Base-by-base conservation (phyloP, 805 yeast species). In the Saccharomycopsis capsularis region DNA sequence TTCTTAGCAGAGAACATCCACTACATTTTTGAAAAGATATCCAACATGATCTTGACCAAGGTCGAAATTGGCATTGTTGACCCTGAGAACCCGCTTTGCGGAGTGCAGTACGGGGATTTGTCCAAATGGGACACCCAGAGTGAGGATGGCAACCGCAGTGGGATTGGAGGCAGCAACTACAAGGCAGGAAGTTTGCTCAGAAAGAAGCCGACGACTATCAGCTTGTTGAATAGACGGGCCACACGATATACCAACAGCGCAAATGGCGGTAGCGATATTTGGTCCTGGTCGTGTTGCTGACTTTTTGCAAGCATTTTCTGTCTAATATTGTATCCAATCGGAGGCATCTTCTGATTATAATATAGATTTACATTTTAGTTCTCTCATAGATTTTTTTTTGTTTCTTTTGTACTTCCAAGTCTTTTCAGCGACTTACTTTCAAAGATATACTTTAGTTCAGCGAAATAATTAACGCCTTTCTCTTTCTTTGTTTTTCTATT, bases 61-160 rank as follows among this genome's bases (percentile, higher is more conserved):
- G 63, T 75, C 15, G 78, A 75, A 53, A 59, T 69, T 25, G 80
- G 79, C 1, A 60, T 56, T 3, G 58, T 74, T 5, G 76, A 74
- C 52, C 78, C 78, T 0, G 76, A 74, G 50, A 66, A 67, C 47
- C 63, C 66, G 18, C 67, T 65, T 41, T 63, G 64, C 35, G 79
- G 79, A 2, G 76, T 74, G 2, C 79, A 75, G 52, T 74, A 72
- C 50, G 79, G 79, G n/a, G 73, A 71, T 44, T 56, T 66, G 15
- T 67, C 70, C 3, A 58, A 59, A 16, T 63, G 69, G 68, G 70
- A 66, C 43, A 42, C 59, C 61, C 6, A 27, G 19, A 30, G 30
- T n/a, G 24, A 21, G 16, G 35, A 29, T 15, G 66, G 62, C 13
- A 41, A 23, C 3, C 22, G 34, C 9, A 30, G 27, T 6, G 40